A percentile compares a stretch with the other conserved stretches of the same genome.
Evolutionary conservation across 2,329 filamentous ascomycete genomes (phyloP).

Genomic region (Arthroderma uncinatum): DNA sequence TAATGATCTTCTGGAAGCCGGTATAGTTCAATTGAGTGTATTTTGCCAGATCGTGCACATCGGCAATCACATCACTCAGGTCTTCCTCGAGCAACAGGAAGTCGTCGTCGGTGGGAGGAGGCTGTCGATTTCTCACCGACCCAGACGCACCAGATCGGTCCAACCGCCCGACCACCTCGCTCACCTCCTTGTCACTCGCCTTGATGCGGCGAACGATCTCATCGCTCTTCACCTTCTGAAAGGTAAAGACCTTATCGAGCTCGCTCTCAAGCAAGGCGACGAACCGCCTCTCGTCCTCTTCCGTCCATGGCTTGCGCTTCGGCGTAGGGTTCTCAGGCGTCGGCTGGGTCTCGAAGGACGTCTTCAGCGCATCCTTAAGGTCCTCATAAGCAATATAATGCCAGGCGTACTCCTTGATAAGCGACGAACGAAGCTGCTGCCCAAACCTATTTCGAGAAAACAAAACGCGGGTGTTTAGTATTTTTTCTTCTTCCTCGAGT

Average conservation of each 20-base stretch:
- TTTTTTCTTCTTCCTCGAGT: background rate
- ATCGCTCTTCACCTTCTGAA: conserved; percentile 93
- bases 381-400: conserved; percentile 98
- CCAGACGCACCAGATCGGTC: conserved; percentile 31
- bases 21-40: conserved; percentile 98
- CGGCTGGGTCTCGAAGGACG: conserved; percentile 48
- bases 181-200: conserved; percentile 78
- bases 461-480: background rate
- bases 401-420: conserved; percentile 95
- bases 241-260: conserved; percentile 94
- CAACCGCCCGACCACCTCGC: conserved; percentile 67
- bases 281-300: conserved; percentile 84
- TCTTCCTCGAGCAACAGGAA: conserved; percentile 90
- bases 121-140: conserved; percentile 26
- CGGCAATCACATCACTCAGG: conserved; percentile 92
- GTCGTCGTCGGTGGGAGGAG: conserved; percentile 67
- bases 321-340: conserved; percentile 37
- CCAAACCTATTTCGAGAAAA: conserved; percentile 54
- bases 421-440: conserved; percentile 86
- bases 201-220: conserved; percentile 89
- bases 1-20: conserved; percentile 99
- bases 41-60: conserved; percentile 95
- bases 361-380: conserved; percentile 77
- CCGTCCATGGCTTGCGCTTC: conserved; percentile 62
- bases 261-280: conserved; percentile 78